Percentiles rank a stretch among this genome's conserved stretches.
These are phyloP conservation scores for Alloascoidea hylecoeti DNA, from an alignment of 805 yeast genomes.

Conservation along the genomic window DNA sequence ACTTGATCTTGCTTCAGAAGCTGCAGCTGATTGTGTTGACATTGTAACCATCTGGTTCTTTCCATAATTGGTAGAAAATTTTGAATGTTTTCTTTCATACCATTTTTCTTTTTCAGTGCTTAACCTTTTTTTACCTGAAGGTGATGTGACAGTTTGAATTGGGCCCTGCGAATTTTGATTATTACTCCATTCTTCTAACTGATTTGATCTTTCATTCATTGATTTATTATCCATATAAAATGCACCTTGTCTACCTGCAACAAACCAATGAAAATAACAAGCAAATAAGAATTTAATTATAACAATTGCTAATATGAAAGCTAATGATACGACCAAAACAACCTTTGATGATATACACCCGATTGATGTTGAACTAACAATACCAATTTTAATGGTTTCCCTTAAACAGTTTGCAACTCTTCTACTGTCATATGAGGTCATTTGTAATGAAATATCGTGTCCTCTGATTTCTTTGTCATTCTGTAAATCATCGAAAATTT, in stretches of 20 bases:
- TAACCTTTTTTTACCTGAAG: no score
- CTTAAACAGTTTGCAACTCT: slow-evolving; percentile 68
- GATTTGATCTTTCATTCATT: slow-evolving; percentile 49
- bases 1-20: background rate
- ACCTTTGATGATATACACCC: slow-evolving; percentile 90
- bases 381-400: slow-evolving; percentile 82
- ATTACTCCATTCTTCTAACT: slow-evolving; percentile 80
- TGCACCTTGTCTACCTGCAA: slow-evolving; percentile 76
- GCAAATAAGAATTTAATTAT: slow-evolving; percentile 70
- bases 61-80: background rate
- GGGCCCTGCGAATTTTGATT: no score
- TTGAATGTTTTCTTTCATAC: background rate
- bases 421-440: slow-evolving; percentile 51
- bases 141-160: no score
- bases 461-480: slow-evolving; percentile 47
- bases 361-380: slow-evolving; percentile 73
- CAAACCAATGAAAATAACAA: slow-evolving; percentile 76
- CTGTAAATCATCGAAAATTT: slow-evolving; percentile 48
- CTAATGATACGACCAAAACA: slow-evolving; percentile 68
- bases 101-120: slow-evolving; percentile 30
- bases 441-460: slow-evolving; percentile 66
- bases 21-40: background rate
- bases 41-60: background rate
- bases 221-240: slow-evolving; percentile 38
- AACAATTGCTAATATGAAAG: slow-evolving; percentile 75